phyloP scores from a whole-genome alignment of 306 rosid genomes.

The Rosa lucieae region DNA sequence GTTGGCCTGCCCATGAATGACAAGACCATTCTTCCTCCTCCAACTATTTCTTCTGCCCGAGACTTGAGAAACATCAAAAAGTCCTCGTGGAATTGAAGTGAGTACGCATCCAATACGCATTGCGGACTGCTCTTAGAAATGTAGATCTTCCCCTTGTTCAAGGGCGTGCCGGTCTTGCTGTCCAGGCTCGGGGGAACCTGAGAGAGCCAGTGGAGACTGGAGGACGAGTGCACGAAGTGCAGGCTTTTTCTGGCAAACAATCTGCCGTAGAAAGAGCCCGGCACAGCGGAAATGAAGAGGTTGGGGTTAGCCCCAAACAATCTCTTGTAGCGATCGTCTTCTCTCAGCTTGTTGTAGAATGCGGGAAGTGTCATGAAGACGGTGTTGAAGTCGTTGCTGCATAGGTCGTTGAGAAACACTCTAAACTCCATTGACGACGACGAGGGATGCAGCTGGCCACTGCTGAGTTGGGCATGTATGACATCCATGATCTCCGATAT shows the following conservation, averaged over 20 bases:
- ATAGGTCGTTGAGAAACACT: constrained; percentile 65
- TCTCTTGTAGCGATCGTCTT: neutral
- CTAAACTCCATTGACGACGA: constrained; percentile 40
- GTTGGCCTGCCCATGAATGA: constrained; percentile 58
- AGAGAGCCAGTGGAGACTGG: constrained; percentile 85
- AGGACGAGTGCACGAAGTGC: constrained; percentile 70
- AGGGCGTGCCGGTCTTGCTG: neutral
- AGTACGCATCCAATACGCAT: constrained; percentile 57
- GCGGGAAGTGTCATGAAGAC: constrained; percentile 61
- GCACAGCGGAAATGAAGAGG: constrained; percentile 47
- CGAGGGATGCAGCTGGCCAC: neutral
- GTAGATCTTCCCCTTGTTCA: constrained; percentile 70
- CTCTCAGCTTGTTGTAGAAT: constrained; percentile 33
- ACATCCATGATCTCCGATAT: constrained; percentile 44
- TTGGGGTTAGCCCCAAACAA: constrained; percentile 18
- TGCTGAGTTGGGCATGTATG: constrained; percentile 25
- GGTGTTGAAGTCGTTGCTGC: constrained; percentile 69
- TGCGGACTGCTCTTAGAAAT: constrained; percentile 61
- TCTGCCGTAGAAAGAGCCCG: constrained; percentile 64
- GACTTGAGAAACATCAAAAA: constrained; percentile 48
- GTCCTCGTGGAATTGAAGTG: constrained; percentile 51
- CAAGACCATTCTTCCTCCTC: constrained; percentile 64
- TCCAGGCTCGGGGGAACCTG: constrained; percentile 48
- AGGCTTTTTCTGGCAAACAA: constrained; percentile 43
- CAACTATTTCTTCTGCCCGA: constrained; percentile 48